These are phyloP conservation scores for Aegilops bicornis DNA, from an alignment of 176 grass and related monocot genomes.

Conservation along the genomic window DNA sequence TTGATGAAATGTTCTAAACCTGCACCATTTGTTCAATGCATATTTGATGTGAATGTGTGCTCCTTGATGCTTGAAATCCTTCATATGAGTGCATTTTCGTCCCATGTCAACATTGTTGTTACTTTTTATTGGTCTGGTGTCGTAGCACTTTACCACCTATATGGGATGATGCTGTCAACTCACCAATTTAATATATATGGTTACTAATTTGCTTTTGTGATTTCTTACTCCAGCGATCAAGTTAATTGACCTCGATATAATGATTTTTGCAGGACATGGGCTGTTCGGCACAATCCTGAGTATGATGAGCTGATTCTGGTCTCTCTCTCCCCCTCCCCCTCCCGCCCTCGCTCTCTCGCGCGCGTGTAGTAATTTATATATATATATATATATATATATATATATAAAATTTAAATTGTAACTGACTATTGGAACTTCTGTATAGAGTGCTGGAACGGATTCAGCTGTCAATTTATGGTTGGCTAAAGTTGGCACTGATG, in stretches of 20 bases:
- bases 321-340: conserved; percentile 15
- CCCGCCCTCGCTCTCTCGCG: not conserved
- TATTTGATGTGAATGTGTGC: not conserved
- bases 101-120: conserved; percentile 6
- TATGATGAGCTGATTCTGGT: conserved; percentile 89
- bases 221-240: conserved; percentile 3
- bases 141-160: not conserved
- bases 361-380: not conserved
- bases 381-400: conserved; percentile 18
- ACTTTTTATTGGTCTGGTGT: conserved; percentile 16
- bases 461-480: conserved; percentile 97
- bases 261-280: conserved; percentile 87
- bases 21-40: not conserved
- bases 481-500: conserved; percentile 53
- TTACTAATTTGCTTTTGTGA: not conserved
- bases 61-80: conserved; percentile 25
- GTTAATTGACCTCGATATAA: not conserved
- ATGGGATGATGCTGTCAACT: not conserved
- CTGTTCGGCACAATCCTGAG: conserved; percentile 76
- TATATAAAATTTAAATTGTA: conserved; percentile 17
- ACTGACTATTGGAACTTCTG: conserved; percentile 33
- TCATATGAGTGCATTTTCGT: conserved; percentile 9
- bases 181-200: conserved; percentile 1
- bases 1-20: not conserved
- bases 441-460: conserved; percentile 99